Evolutionary conservation across 2,329 filamentous ascomycete species (phyloP), one percentile per base, ranked within the genome.

Genomic region (Trichoderma sp.): DNA sequence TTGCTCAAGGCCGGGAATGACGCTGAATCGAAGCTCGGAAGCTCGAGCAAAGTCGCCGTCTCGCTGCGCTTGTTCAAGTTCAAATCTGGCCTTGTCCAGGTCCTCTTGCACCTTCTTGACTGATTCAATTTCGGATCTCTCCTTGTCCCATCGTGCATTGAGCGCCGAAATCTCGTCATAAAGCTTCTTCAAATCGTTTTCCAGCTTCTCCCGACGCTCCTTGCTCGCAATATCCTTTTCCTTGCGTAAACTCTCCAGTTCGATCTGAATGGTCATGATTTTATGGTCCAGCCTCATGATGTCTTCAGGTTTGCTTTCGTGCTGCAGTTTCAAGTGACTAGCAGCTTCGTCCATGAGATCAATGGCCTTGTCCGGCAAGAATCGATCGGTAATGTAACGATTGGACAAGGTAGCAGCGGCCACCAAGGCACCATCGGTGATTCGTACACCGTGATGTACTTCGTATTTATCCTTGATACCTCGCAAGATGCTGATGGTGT

Each of bases 381-480:
- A 98, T 1, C 96, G 91, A 77, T 98, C 95, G 16, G 94, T 97
- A 74, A 99, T 96, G 79, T 98, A 99, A 63, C 96, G 91, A 76
- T 98, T 98, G 72, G 92, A 96, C 77, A 96, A 92, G 0, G 93
- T 92, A 2, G 95, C 94, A 2, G 96, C 95, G 1, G 96, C 94
- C 16, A 99, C 95, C 13, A 98, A 83, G 7, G 96, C 94, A 2
- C 92, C 91, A 75, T 98, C 96, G 0, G 93, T 97, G 73, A 99
- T 98, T 66, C 94, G 87, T 0, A 98, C 95, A 80, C 96, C 95
- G 76, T 99, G 96, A 73, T 98, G 96, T 0, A 98, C 93, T 79
- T 98, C 96, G 76, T 99, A 99, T 73, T 94, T 93, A 76, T 98
- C 94, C 77, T 98, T 98, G 83, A 99, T 97, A 60, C 95, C 96